phyloP scores from a whole-genome alignment of 2,329 filamentous ascomycete genomes.

The Pestalotiopsis sp. region DNA sequence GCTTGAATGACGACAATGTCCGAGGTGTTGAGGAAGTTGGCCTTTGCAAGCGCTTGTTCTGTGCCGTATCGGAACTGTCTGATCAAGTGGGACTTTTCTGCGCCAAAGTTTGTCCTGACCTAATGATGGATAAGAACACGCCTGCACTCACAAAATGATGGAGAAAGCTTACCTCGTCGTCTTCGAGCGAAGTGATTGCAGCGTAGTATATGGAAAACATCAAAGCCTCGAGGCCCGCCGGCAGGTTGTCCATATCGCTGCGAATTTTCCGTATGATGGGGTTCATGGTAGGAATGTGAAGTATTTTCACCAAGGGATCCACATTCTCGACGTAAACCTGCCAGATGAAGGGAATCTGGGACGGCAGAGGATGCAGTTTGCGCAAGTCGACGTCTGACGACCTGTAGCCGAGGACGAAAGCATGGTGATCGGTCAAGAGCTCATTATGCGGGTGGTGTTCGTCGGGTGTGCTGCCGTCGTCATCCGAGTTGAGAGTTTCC shows the following conservation, averaged over 20 bases:
- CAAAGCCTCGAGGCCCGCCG: conserved; percentile 60
- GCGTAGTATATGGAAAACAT: conserved; percentile 66
- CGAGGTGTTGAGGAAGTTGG: conserved; percentile 62
- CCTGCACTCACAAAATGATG: not conserved
- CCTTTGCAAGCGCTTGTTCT: conserved; percentile 63
- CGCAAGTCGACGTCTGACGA: conserved; percentile 71
- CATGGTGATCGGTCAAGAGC: conserved; percentile 60
- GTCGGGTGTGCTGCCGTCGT: conserved; percentile 58
- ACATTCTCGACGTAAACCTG: conserved; percentile 74
- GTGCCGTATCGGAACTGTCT: conserved; percentile 56
- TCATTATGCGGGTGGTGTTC: conserved; percentile 37
- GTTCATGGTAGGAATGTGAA: conserved; percentile 71
- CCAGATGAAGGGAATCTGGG: conserved; percentile 71
- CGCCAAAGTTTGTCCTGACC: conserved; percentile 54
- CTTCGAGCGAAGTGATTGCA: conserved; percentile 61
- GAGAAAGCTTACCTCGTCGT: conserved; percentile 53
- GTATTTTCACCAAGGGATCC: conserved; percentile 71
- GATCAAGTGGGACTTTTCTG: conserved; percentile 47
- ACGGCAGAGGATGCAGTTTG: conserved; percentile 65
- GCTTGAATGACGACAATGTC: conserved; percentile 65
- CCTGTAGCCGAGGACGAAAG: conserved; percentile 74
- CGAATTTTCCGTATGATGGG: conserved; percentile 64
- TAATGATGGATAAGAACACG: conserved; percentile 29
- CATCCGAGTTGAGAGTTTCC: conserved; percentile 61
- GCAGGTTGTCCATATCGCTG: conserved; percentile 60